phyloP scores from a whole-genome alignment of 176 grass and related monocot species.

The Hordeum marinum region DNA sequence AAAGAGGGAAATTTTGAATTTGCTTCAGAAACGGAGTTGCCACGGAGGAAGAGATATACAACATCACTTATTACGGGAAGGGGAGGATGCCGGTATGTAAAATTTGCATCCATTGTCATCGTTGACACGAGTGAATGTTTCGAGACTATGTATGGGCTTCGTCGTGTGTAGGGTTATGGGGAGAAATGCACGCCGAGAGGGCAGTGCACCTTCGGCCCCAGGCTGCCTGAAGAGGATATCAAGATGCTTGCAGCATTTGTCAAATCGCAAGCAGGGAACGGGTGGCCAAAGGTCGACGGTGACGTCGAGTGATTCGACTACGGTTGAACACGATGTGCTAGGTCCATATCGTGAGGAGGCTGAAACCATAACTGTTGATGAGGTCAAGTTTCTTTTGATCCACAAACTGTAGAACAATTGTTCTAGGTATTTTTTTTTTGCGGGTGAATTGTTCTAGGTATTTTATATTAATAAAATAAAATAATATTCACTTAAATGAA shows the following conservation, averaged over 20 bases:
- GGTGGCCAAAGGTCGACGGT: conserved; percentile 75
- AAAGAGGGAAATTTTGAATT: background rate
- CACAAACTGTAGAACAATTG: no score
- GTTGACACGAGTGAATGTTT: background rate
- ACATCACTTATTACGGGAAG: conserved; percentile 88
- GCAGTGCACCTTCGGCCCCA: conserved; percentile 73
- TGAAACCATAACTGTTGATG: background rate
- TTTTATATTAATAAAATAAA: no score
- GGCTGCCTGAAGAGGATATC: conserved; percentile 74
- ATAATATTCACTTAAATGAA: no score
- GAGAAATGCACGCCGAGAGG: conserved; percentile 77
- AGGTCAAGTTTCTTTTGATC: no score
- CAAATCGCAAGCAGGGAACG: conserved; percentile 64
- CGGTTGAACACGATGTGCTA: background rate
- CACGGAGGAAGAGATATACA: conserved; percentile 74
- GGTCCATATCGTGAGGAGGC: background rate
- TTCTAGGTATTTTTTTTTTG: no score
- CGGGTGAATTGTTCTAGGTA: no score
- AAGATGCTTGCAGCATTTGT: conserved; percentile 73
- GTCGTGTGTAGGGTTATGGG: conserved; percentile 59
- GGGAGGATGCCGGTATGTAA: conserved; percentile 78
- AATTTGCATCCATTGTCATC: background rate
- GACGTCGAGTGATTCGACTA: conserved; percentile 39
- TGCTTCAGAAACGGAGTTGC: conserved; percentile 69
- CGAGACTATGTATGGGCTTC: background rate